These are phyloP conservation scores for Colletotrichum sp. DNA, from an alignment of 2,329 filamentous ascomycete species.

Conservation along the genomic window DNA sequence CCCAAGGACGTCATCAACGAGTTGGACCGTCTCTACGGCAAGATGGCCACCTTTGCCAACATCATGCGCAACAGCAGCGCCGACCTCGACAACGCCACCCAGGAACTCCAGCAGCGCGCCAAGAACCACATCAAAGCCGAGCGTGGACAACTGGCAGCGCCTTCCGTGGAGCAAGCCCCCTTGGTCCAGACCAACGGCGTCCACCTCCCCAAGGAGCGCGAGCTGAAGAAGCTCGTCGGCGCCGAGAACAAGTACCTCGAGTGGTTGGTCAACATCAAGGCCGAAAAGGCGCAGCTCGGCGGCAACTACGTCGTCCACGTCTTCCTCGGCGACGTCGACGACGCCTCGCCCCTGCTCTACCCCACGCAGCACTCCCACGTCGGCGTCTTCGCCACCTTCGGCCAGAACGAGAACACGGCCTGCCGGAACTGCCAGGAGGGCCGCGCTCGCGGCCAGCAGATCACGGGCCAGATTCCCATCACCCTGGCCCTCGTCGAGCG, in stretches of 20 bases:
- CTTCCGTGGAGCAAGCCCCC: not conserved
- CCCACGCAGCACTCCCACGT: slow-evolving; percentile 48
- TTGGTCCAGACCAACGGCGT: not conserved
- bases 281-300: slow-evolving; percentile 51
- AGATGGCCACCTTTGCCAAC: slow-evolving; percentile 11
- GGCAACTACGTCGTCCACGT: slow-evolving; percentile 60
- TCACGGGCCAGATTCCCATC: slow-evolving; percentile 32
- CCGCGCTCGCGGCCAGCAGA: slow-evolving; percentile 12
- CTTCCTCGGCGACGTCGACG: slow-evolving; percentile 50
- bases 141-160: not conserved
- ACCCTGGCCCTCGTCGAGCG: slow-evolving; percentile 31
- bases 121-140: not conserved
- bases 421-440: slow-evolving; percentile 28
- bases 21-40: slow-evolving; percentile 5
- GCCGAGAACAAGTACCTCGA: slow-evolving; percentile 41
- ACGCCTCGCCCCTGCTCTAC: slow-evolving; percentile 48
- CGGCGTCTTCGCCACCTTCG: slow-evolving; percentile 47
- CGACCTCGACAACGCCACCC: not conserved
- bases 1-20: slow-evolving; percentile 23
- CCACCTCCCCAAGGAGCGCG: not conserved
- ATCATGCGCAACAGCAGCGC: not conserved
- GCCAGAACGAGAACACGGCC: slow-evolving; percentile 29
- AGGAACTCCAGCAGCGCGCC: slow-evolving; percentile 1
- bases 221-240: not conserved
- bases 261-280: slow-evolving; percentile 61